Conservation (phyloP, 345 rosid species). For the Draba incana region DNA sequence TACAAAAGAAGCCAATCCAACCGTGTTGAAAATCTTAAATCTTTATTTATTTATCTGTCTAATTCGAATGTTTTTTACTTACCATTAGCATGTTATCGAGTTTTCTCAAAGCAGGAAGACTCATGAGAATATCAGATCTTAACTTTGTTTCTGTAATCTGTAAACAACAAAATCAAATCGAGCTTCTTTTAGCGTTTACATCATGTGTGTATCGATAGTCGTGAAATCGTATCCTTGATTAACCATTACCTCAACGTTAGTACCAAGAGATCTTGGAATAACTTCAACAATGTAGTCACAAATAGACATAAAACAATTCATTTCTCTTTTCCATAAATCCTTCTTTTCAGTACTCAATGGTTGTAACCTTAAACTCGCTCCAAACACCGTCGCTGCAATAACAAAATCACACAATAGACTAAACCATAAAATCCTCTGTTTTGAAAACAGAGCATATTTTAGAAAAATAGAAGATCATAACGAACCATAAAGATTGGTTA, state of each 20-base stretch:
- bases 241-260: constrained; percentile 58
- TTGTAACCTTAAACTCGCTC: constrained; percentile 75
- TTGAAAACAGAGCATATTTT: constrained; percentile 19
- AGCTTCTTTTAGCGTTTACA: neutral
- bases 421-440: constrained; percentile 14
- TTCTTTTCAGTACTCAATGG: constrained; percentile 87
- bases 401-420: neutral
- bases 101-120: constrained; percentile 85
- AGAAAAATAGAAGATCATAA: neutral
- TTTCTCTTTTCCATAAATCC: constrained; percentile 89
- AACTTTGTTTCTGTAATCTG: constrained; percentile 77
- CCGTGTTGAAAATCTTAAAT: neutral
- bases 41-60: neutral
- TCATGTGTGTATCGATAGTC: neutral
- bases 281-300: constrained; percentile 83
- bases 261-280: constrained; percentile 62
- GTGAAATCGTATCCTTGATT: neutral
- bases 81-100: constrained; percentile 87
- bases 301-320: constrained; percentile 81
- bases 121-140: constrained; percentile 74
- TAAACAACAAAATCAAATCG: neutral
- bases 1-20: constrained; percentile 39
- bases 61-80: constrained; percentile 31
- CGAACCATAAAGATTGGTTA: constrained; percentile 86
- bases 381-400: constrained; percentile 84